Evolutionary conservation across 495 filamentous ascomycete genomes (phyloP).

Genomic region (Penicillium arizonense): DNA sequence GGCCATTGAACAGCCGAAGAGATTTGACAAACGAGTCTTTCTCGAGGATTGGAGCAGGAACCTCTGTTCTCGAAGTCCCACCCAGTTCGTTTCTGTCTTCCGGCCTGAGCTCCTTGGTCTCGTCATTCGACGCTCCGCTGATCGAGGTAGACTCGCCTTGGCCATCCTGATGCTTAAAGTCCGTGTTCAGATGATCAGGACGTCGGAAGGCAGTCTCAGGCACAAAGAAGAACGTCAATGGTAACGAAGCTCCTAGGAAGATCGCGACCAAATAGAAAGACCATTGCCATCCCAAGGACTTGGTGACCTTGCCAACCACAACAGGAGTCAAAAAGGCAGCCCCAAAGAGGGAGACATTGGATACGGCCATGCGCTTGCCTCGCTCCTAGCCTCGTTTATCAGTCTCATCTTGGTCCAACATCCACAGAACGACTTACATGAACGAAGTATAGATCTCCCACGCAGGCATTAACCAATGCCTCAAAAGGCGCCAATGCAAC

Average conservation of each 20-base stretch:
- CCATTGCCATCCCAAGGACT: conserved; percentile 72
- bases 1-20: conserved; percentile 74
- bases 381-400: conserved; percentile 53
- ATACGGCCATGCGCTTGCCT: conserved; percentile 85
- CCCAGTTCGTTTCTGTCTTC: background rate
- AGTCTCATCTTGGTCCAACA: conserved; percentile 2
- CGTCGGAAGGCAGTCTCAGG: conserved; percentile 83
- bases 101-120: conserved; percentile 16
- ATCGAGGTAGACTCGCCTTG: conserved; percentile 10
- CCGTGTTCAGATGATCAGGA: conserved; percentile 60
- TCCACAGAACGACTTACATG: conserved; percentile 51
- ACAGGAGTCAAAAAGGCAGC: conserved; percentile 92
- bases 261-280: conserved; percentile 73
- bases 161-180: conserved; percentile 37
- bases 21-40: conserved; percentile 54
- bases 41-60: conserved; percentile 14
- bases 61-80: conserved; percentile 11
- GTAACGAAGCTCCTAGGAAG: conserved; percentile 60
- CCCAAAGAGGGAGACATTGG: conserved; percentile 86
- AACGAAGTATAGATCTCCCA: conserved; percentile 76
- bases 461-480: conserved; percentile 70
- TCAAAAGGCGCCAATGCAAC: conserved; percentile 76
- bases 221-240: conserved; percentile 71
- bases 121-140: conserved; percentile 4
- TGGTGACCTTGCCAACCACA: conserved; percentile 80